Evolutionary conservation across 2,329 filamentous ascomycete genomes (phyloP).

Genomic region (Amauroascus niger): DNA sequence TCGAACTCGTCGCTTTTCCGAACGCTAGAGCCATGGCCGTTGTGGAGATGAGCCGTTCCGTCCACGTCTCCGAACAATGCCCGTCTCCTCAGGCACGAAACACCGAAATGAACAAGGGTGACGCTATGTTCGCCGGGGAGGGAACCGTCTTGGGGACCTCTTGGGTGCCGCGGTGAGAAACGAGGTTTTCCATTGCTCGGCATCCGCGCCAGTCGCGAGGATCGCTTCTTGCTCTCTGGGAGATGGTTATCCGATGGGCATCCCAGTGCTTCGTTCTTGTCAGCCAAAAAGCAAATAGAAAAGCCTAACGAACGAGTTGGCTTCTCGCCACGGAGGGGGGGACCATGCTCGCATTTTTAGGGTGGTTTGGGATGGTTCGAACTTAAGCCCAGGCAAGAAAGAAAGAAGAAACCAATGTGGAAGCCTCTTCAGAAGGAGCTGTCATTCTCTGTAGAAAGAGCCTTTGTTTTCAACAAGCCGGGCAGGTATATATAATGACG

Average conservation of each 20-base stretch:
- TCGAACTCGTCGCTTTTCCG: background rate
- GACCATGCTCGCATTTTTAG: background rate
- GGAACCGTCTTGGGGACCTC: background rate
- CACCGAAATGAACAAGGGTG: background rate
- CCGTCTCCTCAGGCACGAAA: background rate
- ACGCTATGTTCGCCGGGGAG: background rate
- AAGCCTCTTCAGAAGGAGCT: background rate
- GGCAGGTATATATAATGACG: background rate
- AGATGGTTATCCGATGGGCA: background rate
- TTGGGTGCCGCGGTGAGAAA: background rate
- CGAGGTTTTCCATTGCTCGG: no score
- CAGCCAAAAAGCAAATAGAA: background rate
- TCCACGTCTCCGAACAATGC: background rate
- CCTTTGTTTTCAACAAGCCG: background rate
- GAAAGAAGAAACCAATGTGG: no score
- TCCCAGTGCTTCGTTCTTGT: background rate
- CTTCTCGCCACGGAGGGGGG: background rate
- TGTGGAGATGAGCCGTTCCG: background rate
- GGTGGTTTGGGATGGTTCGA: no score
- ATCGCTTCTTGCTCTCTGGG: no score
- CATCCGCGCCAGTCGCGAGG: no score
- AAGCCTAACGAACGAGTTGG: background rate
- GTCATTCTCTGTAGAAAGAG: background rate
- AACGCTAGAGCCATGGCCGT: background rate
- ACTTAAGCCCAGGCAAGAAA: no score